phyloP scores from a whole-genome alignment of 2,329 filamentous ascomycete genomes.

The Pseudopithomyces maydicus region DNA sequence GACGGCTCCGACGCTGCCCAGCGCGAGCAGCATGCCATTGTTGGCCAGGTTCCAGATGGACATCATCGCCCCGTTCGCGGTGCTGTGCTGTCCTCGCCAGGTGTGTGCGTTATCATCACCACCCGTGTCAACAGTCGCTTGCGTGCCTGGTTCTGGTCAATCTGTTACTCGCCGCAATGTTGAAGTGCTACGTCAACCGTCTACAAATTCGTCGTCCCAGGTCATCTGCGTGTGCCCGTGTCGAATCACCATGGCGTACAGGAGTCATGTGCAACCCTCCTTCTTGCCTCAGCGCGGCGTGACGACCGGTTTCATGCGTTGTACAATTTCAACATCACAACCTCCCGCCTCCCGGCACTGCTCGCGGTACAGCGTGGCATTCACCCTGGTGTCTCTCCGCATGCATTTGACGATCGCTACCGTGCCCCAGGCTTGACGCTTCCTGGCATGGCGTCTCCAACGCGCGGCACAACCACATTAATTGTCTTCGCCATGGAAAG shows the following conservation, averaged over 20 bases:
- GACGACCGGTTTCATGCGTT: constrained; percentile 47
- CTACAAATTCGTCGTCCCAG: constrained; percentile 36
- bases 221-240: constrained; percentile 36
- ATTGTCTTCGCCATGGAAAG: background rate
- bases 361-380: constrained; percentile 16
- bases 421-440: constrained; percentile 10
- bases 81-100: constrained; percentile 1
- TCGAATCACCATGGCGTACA: constrained; percentile 42
- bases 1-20: background rate
- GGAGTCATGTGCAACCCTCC: constrained; percentile 43
- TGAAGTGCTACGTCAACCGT: constrained; percentile 34
- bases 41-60: constrained; percentile 29
- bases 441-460: constrained; percentile 6
- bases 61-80: constrained; percentile 1
- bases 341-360: constrained; percentile 24
- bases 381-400: constrained; percentile 7
- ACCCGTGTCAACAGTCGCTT: constrained; percentile 19
- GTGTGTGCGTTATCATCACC: constrained; percentile 5
- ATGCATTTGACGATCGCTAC: constrained; percentile 14
- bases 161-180: constrained; percentile 15
- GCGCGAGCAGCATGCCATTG: constrained; percentile 24
- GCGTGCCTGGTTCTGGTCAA: constrained; percentile 13
- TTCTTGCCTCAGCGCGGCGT: constrained; percentile 34
- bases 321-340: constrained; percentile 40
- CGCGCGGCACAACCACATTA: background rate